Conservation (phyloP, 495 filamentous ascomycete species). For the Xylaria intraflava region DNA sequence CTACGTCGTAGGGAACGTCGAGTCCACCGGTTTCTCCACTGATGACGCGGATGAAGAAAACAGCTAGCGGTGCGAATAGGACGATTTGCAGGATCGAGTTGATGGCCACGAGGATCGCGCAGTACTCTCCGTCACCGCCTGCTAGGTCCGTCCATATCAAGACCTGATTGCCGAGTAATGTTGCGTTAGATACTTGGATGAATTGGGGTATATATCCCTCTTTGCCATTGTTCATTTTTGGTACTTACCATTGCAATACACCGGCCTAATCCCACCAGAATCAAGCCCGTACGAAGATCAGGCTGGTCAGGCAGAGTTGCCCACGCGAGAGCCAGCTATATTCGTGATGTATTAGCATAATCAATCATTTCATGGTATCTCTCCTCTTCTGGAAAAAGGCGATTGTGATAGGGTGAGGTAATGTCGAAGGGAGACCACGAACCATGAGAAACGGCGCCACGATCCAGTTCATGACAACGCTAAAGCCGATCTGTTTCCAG, state of each 20-base stretch:
- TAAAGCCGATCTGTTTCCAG: constrained; percentile 77
- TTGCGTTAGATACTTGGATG: constrained; percentile 2
- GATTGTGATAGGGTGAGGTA: neutral
- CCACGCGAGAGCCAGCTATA: constrained; percentile 66
- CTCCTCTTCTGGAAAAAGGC: neutral
- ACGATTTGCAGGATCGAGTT: constrained; percentile 86
- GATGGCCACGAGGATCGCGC: constrained; percentile 82
- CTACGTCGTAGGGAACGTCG: constrained; percentile 59
- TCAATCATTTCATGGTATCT: neutral
- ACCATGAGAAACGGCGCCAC: constrained; percentile 89
- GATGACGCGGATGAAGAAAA: constrained; percentile 73
- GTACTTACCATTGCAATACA: constrained; percentile 78
- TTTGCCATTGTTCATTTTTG: neutral
- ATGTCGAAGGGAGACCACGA: constrained; percentile 17
- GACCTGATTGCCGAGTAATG: constrained; percentile 37
- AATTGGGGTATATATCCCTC: neutral
- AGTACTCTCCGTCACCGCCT: constrained; percentile 75
- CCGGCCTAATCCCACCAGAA: constrained; percentile 69
- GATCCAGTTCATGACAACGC: constrained; percentile 80
- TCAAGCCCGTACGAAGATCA: constrained; percentile 63
- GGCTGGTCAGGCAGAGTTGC: constrained; percentile 70
- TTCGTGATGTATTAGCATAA: neutral
- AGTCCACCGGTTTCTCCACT: constrained; percentile 35
- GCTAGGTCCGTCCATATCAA: constrained; percentile 75
- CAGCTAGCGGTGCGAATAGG: constrained; percentile 70